phyloP scores from a whole-genome alignment of 441 rosid species.

The Erysimum cheiri region DNA sequence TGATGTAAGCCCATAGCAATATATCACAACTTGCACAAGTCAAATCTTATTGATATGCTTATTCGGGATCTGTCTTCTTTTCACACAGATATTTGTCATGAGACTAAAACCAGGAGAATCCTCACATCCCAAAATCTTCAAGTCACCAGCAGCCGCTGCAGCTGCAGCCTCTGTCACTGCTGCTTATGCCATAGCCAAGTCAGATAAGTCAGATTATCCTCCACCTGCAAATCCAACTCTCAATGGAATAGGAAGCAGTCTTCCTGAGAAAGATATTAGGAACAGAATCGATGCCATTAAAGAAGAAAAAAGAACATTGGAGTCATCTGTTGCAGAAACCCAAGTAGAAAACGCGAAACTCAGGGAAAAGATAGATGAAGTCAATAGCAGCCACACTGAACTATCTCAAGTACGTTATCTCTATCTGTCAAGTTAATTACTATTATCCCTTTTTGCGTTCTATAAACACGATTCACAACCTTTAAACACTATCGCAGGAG shows the following conservation, averaged over 20 bases:
- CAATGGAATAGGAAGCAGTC: constrained; percentile 49
- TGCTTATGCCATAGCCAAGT: constrained; percentile 89
- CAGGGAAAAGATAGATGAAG: constrained; percentile 76
- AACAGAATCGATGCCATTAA: constrained; percentile 59
- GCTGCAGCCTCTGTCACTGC: constrained; percentile 99
- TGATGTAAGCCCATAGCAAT: constrained; percentile 57
- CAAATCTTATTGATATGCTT: constrained; percentile 16
- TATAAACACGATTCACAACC: constrained; percentile 16
- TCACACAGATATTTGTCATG: constrained; percentile 73
- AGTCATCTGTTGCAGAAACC: constrained; percentile 61
- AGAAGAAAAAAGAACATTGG: constrained; percentile 71
- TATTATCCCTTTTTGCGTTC: neutral
- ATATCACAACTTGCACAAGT: constrained; percentile 12
- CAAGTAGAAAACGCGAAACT: constrained; percentile 65
- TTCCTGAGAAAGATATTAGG: constrained; percentile 49
- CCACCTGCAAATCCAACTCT: constrained; percentile 48
- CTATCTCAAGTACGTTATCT: constrained; percentile 65
- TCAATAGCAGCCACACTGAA: constrained; percentile 67
- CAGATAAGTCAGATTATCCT: constrained; percentile 71
- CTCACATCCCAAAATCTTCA: constrained; percentile 76
- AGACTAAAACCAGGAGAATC: constrained; percentile 72
- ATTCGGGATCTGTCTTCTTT: constrained; percentile 22
- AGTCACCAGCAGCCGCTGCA: constrained; percentile 97
- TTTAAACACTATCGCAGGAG: constrained; percentile 53
- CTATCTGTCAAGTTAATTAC: constrained; percentile 3